Evolutionary conservation across 306 rosid species (phyloP).

Genomic region (Dalbergia oliveri): DNA sequence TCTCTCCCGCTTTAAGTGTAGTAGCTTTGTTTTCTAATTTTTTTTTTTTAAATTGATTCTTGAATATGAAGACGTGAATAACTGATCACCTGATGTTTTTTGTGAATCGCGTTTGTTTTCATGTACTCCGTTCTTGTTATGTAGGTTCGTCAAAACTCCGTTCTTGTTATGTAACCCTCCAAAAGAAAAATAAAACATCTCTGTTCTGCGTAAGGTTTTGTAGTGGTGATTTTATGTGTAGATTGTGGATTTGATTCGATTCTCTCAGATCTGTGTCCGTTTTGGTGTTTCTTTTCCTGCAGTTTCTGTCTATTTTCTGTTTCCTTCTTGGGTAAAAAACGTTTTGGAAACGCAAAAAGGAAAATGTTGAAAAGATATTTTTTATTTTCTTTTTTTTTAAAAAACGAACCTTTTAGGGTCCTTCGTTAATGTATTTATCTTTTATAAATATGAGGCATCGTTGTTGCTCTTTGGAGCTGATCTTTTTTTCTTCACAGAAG

Average conservation of each 20-base stretch:
- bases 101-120: slow-evolving; percentile 9
- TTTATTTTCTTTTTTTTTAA: not conserved
- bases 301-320: slow-evolving; percentile 20
- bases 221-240: not conserved
- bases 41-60: not conserved
- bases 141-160: not conserved
- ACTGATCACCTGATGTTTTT: not conserved
- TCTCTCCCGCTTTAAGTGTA: not conserved
- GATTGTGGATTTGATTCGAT: not conserved
- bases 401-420: not conserved
- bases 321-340: not conserved
- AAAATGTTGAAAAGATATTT: not conserved
- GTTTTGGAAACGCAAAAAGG: slow-evolving; percentile 27
- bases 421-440: not conserved
- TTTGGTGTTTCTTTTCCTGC: not conserved
- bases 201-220: not conserved
- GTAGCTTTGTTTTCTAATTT: not conserved
- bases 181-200: no score
- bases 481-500: slow-evolving; percentile 23
- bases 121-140: not conserved
- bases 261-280: slow-evolving; percentile 34
- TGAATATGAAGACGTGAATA: not conserved
- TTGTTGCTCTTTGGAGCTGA: slow-evolving; percentile 42
- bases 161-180: not conserved
- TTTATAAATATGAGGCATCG: slow-evolving; percentile 1